These are phyloP conservation scores for Globisporangium spinosum DNA, from an alignment of 352 stramenopile species.

Conservation along the genomic window DNA sequence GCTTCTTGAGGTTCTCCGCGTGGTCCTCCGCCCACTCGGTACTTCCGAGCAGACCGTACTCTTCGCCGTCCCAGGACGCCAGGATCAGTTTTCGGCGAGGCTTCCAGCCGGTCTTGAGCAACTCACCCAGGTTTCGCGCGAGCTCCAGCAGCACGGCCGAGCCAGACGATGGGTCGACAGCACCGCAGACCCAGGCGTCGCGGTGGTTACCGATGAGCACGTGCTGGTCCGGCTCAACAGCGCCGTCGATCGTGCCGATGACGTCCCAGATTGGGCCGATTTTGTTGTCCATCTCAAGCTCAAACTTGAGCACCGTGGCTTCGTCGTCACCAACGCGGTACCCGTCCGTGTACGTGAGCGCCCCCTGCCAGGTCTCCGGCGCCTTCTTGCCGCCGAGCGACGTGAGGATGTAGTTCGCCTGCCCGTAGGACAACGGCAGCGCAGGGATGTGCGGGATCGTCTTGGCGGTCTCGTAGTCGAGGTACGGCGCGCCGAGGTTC, in stretches of 20 bases:
- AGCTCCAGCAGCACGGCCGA: constrained; percentile 85
- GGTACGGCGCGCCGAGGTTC: constrained; percentile 34
- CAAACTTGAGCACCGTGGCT: constrained; percentile 56
- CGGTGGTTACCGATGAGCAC: constrained; percentile 89
- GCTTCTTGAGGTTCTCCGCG: constrained; percentile 36
- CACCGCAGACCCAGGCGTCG: constrained; percentile 89
- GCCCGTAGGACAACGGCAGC: constrained; percentile 76
- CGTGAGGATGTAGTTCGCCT: constrained; percentile 72
- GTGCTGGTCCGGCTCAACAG: constrained; percentile 55
- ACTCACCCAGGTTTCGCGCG: constrained; percentile 56
- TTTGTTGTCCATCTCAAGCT: constrained; percentile 74
- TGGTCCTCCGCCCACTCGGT: constrained; percentile 82
- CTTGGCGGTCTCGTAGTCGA: constrained; percentile 41
- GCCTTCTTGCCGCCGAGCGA: constrained; percentile 57
- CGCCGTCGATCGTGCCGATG: constrained; percentile 72
- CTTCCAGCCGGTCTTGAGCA: constrained; percentile 63
- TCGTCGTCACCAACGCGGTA: constrained; percentile 78
- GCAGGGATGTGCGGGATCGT: constrained; percentile 66
- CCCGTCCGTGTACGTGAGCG: constrained; percentile 38
- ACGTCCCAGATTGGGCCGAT: constrained; percentile 86
- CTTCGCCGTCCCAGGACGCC: constrained; percentile 83
- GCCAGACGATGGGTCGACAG: constrained; percentile 79
- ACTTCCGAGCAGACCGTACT: constrained; percentile 79
- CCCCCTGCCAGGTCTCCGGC: constrained; percentile 58
- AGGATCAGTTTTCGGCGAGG: constrained; percentile 76